Percentiles rank a stretch among this genome's conserved stretches.
Evolutionary conservation across 2,329 filamentous ascomycete species (phyloP).

Genomic region (Fusarium sp.): DNA sequence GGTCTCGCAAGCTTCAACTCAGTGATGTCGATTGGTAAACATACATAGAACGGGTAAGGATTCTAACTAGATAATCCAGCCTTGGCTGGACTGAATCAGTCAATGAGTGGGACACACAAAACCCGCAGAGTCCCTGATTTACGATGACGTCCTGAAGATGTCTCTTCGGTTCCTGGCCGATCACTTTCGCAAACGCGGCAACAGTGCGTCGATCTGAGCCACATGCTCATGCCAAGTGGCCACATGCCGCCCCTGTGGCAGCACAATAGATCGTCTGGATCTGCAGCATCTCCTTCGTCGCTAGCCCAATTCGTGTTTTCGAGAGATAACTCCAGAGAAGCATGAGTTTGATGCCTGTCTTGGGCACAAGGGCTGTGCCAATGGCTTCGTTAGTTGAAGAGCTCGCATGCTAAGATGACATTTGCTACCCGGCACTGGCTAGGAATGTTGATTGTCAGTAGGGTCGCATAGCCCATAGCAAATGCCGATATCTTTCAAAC

Average conservation of each 20-base stretch:
- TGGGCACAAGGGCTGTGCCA: background rate
- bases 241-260: background rate
- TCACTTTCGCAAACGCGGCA: constrained; percentile 3
- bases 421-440: background rate
- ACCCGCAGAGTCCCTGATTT: constrained; percentile 3
- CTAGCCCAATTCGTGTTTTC: background rate
- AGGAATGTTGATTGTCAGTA: background rate
- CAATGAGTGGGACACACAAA: constrained; percentile 22
- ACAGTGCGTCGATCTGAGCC: background rate
- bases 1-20: constrained; percentile 89
- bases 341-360: background rate
- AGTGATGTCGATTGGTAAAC: constrained; percentile 97
- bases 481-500: background rate
- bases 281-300: background rate
- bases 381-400: background rate
- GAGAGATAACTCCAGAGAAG: background rate
- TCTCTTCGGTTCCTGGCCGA: constrained; percentile 2
- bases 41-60: constrained; percentile 26
- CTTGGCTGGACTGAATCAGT: constrained; percentile 13
- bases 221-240: background rate
- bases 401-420: background rate
- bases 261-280: background rate
- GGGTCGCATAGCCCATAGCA: background rate
- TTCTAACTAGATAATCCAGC: constrained; percentile 31
- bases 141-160: background rate